Percentiles rank a stretch among this genome's conserved stretches.
Conservation (phyloP, 208 protist genomes). For the Acanthamoeba healyi region DNA sequence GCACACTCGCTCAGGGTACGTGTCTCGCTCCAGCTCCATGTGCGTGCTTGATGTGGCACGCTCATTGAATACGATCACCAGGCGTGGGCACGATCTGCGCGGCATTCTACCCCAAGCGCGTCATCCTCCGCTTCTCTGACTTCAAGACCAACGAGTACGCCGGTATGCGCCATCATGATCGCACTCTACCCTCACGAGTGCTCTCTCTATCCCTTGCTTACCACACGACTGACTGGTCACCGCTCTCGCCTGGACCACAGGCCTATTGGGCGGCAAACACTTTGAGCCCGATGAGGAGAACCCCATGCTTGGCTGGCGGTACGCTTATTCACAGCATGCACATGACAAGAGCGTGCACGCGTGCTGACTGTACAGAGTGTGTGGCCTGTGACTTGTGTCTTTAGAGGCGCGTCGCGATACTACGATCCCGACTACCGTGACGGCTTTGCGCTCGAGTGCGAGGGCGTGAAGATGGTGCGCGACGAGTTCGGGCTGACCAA, state of each 20-base stretch:
- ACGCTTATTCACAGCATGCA: background rate
- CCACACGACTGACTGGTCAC: background rate
- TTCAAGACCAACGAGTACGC: constrained; percentile 85
- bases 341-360: too few species aligned
- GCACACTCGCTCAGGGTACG: constrained; percentile 46
- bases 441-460: constrained; percentile 74
- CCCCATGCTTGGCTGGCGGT: constrained; percentile 83
- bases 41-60: background rate
- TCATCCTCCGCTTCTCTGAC: constrained; percentile 85
- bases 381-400: too few species aligned
- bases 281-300: constrained; percentile 86
- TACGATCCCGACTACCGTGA: constrained; percentile 76
- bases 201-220: background rate
- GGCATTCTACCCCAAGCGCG: constrained; percentile 82
- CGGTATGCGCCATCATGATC: background rate
- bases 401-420: constrained; percentile 79
- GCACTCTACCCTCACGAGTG: too few species aligned
- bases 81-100: constrained; percentile 79
- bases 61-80: background rate
- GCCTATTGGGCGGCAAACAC: constrained; percentile 64
- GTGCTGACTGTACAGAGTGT: too few species aligned
- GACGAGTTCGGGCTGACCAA: constrained; percentile 85
- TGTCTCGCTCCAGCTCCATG: background rate
- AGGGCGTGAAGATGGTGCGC: constrained; percentile 60
- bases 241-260: too few species aligned